Base-by-base conservation (phyloP, 345 rosid genomes). In the Raphanus raphanistrum region DNA sequence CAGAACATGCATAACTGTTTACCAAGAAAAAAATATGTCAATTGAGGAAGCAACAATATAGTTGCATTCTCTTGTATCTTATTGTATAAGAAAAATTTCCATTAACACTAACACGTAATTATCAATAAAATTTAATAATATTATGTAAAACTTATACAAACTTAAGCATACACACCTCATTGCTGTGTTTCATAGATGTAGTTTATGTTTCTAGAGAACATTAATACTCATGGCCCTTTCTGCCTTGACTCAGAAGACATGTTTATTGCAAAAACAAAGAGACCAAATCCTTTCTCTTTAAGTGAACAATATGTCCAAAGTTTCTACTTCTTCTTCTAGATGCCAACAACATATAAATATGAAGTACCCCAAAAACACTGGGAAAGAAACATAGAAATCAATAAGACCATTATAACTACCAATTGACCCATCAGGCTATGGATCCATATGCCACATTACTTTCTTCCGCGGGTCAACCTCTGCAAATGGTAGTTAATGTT, bases 401-500 rank as follows among this genome's bases (percentile, higher is more conserved):
- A 16, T 52, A 52, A 52, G 59, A 52, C 9, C 4, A 52, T 6
- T 52, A 52, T 52, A 52, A 52, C 26, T 52, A 52, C 59, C 59
- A 52, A 6, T 52, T 52, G 26, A 52, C 59, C 58, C 59, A 52
- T 16, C 59, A 16, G 59, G 16, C 59, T 52, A 15, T 52, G 59
- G 59, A 16, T 52, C 59, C 59, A 16, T 52, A 6, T 16, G 59
- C 59, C 26, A 71, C 33, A 58, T 78, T 68, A 89, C 81, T 89
- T 90, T 81, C 87, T 86, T 80, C 92, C 94, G 54, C 86, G 83
- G 75, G 83, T 89, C 48, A 92, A 85, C 92, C 96, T 89, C 88
- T 90, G 98, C 82, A 89, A 79, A 63, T 92, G 98, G 82, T 89
- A 92, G 81, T 92, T 92, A 64, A 92, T 89, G 82, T 91, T 90